A percentile compares a stretch with the other conserved stretches of the same genome.
phyloP scores from a whole-genome alignment of 2,329 filamentous ascomycete genomes.

The Periconia sp. region DNA sequence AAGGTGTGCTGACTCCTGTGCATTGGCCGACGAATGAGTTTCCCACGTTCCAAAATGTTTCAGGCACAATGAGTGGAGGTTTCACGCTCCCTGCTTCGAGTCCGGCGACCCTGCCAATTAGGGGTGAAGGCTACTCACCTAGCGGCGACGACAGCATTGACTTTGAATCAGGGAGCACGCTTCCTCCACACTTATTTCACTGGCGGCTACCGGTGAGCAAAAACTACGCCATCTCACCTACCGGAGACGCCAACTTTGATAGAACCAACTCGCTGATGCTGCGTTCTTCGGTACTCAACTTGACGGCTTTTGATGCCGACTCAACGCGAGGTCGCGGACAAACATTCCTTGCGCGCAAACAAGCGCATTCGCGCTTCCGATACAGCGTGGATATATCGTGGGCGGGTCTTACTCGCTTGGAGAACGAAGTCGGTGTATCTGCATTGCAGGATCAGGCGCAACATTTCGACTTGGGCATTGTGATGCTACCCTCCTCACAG shows the following conservation, averaged over 20 bases:
- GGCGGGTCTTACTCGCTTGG: slow-evolving; percentile 13
- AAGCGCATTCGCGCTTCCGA: slow-evolving; percentile 55
- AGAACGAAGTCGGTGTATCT: slow-evolving; percentile 3
- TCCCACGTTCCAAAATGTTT: slow-evolving; percentile 47
- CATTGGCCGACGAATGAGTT: slow-evolving; percentile 40
- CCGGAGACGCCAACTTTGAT: slow-evolving; percentile 24
- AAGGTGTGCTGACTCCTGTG: slow-evolving; percentile 26
- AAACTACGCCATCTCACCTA: slow-evolving; percentile 51
- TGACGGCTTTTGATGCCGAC: slow-evolving; percentile 50
- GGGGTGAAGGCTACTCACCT: slow-evolving; percentile 43
- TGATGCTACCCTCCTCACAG: not conserved
- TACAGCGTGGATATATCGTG: slow-evolving; percentile 51
- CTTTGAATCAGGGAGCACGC: slow-evolving; percentile 45
- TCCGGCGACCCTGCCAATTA: not conserved
- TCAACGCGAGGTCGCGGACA: slow-evolving; percentile 38
- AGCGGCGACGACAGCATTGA: slow-evolving; percentile 43
- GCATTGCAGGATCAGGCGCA: slow-evolving; percentile 6
- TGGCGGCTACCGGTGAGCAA: slow-evolving; percentile 46
- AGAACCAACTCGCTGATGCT: slow-evolving; percentile 48
- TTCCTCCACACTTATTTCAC: slow-evolving; percentile 55
- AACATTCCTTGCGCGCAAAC: slow-evolving; percentile 53
- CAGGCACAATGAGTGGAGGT: slow-evolving; percentile 48
- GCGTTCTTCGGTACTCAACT: slow-evolving; percentile 51
- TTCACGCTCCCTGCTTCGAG: not conserved
- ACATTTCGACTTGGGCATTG: slow-evolving; percentile 5